Conservation (phyloP, 768 basidiomycete species). For the Russula lepida region DNA sequence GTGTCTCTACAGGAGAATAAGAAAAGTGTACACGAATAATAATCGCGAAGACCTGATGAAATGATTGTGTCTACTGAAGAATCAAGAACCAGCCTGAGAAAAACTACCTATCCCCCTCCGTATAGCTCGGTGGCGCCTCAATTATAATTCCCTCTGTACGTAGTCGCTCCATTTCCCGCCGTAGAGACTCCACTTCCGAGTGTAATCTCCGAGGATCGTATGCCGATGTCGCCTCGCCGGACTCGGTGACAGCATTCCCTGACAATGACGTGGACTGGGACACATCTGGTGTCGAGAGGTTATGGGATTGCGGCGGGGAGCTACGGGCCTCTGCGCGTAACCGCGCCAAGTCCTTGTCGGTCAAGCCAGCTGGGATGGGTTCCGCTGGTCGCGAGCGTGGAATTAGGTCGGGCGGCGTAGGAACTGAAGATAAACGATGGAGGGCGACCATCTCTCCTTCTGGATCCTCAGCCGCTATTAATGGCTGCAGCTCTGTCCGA, state of each 20-base stretch:
- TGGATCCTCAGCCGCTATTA: neutral
- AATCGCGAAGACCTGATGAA: neutral
- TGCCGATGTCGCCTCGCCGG: neutral
- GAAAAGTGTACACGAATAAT: neutral
- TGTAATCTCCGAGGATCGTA: neutral
- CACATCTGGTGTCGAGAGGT: neutral
- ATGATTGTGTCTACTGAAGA: neutral
- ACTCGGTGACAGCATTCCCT: neutral
- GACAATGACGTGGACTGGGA: neutral
- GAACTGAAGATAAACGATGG: neutral
- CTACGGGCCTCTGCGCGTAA: neutral
- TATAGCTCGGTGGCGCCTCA: slow-evolving; percentile 22
- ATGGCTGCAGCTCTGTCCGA: neutral
- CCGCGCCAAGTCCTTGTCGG: slow-evolving; percentile 6
- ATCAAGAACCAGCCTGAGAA: neutral
- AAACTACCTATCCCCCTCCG: neutral
- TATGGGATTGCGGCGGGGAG: neutral
- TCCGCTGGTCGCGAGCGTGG: neutral
- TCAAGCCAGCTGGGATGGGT: slow-evolving; percentile 4
- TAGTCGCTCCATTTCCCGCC: slow-evolving; percentile 24
- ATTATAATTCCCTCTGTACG: slow-evolving; percentile 22
- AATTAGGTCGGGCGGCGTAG: neutral
- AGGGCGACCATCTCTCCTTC: neutral
- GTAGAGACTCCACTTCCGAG: slow-evolving; percentile 27
- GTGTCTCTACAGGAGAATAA: neutral